phyloP scores from a whole-genome alignment of 139 green algal genomes.

The Micromonas commoda region DNA sequence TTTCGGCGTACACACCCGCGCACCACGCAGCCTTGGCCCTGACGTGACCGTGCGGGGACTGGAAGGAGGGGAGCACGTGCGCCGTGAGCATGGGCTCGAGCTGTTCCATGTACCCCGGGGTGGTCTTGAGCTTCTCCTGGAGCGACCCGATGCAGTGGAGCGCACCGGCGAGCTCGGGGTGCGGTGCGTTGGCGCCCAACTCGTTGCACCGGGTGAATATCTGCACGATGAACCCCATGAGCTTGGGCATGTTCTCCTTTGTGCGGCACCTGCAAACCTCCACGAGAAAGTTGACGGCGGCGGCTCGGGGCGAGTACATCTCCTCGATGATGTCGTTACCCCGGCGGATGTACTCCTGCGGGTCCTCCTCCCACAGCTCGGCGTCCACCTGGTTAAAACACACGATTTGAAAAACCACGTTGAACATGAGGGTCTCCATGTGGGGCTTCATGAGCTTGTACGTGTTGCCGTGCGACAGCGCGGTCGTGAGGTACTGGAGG shows the following conservation, averaged over 20 bases:
- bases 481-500: conserved; percentile 66
- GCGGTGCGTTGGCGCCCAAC: background rate
- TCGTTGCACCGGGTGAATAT: background rate
- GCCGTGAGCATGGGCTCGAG: conserved; percentile 74
- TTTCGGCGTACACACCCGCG: conserved; percentile 65
- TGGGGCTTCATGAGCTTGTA: conserved; percentile 77
- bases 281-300: conserved; percentile 79
- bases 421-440: conserved; percentile 56
- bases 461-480: conserved; percentile 36
- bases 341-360: conserved; percentile 94
- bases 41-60: conserved; percentile 61
- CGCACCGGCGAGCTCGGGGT: conserved; percentile 48
- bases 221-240: conserved; percentile 60
- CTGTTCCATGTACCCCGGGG: conserved; percentile 72
- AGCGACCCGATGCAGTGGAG: conserved; percentile 79
- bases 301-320: conserved; percentile 83
- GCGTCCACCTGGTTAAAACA: conserved; percentile 84
- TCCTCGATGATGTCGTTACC: conserved; percentile 91
- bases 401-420: conserved; percentile 79
- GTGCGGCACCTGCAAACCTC: conserved; percentile 35
- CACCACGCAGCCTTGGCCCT: conserved; percentile 88
- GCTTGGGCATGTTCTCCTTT: conserved; percentile 12
- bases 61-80: conserved; percentile 46
- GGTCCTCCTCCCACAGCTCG: conserved; percentile 88
- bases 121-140: conserved; percentile 58